Evolutionary conservation across 2,329 filamentous ascomycete genomes (phyloP).

Genomic region (Pyrenochaeta sp.): DNA sequence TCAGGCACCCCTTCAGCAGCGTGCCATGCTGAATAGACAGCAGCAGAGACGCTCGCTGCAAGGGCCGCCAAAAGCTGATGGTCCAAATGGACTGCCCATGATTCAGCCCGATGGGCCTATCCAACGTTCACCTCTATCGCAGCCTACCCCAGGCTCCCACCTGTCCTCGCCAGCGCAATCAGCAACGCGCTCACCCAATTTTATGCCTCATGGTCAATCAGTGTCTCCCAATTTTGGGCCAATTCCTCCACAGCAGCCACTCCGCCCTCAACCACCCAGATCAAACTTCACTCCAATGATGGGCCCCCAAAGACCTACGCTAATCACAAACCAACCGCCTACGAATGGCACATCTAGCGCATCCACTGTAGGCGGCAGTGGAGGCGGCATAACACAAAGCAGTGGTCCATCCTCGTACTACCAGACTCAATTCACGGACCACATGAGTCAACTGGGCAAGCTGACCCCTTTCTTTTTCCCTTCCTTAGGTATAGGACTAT

Average conservation of each 20-base stretch:
- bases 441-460: conserved; percentile 96
- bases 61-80: conserved; percentile 76
- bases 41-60: conserved; percentile 74
- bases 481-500: conserved; percentile 63
- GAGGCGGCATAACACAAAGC: conserved; percentile 46
- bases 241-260: conserved; percentile 55
- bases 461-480: conserved; percentile 61
- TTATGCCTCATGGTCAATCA: conserved; percentile 64
- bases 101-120: conserved; percentile 50
- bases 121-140: conserved; percentile 73
- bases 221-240: conserved; percentile 67
- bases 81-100: conserved; percentile 50
- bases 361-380: conserved; percentile 45
- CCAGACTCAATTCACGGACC: conserved; percentile 87
- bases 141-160: conserved; percentile 84
- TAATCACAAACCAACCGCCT: conserved; percentile 45
- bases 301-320: conserved; percentile 48
- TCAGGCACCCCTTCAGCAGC: conserved; percentile 75
- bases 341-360: conserved; percentile 48
- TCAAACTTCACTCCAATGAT: conserved; percentile 56
- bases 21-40: conserved; percentile 81
- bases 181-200: conserved; percentile 67
- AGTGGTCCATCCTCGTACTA: conserved; percentile 69
- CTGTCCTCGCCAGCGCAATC: conserved; percentile 69
- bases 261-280: conserved; percentile 56